Conservation (phyloP, 805 yeast genomes). For the Candida glaebosa region DNA sequence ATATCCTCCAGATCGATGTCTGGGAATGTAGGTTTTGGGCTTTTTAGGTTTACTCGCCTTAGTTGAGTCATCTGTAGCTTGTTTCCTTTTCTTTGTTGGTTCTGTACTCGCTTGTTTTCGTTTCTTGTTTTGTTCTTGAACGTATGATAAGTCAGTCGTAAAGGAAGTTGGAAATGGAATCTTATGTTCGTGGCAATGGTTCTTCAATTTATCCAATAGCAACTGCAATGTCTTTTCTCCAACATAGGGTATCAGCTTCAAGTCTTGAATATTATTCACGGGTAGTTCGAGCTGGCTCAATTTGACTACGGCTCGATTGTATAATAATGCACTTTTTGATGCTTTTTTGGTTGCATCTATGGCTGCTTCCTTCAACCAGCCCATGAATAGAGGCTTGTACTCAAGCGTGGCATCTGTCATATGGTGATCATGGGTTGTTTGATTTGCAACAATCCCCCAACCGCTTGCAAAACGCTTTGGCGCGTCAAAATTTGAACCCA, state of each 20-base stretch:
- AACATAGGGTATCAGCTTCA: constrained; percentile 58
- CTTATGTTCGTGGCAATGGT: constrained; percentile 57
- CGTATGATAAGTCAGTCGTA: constrained; percentile 3
- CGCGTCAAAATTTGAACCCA: not conserved
- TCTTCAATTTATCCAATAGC: constrained; percentile 44
- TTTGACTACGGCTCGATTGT: constrained; percentile 53
- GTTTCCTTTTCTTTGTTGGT: no score
- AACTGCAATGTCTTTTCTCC: constrained; percentile 66
- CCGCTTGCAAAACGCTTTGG: no score
- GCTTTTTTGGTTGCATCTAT: constrained; percentile 44
- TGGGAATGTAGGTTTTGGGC: constrained; percentile 57
- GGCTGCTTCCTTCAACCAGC: constrained; percentile 58
- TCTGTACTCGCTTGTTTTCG: constrained; percentile 1
- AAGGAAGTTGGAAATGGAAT: constrained; percentile 41
- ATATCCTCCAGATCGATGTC: constrained; percentile 76
- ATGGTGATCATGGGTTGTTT: not conserved
- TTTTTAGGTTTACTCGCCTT: constrained; percentile 8
- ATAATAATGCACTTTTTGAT: constrained; percentile 50
- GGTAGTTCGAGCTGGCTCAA: constrained; percentile 42
- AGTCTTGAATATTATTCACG: constrained; percentile 54
- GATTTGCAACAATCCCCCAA: no score
- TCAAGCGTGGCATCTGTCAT: constrained; percentile 20
- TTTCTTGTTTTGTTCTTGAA: constrained; percentile 10
- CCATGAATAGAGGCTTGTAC: constrained; percentile 48
- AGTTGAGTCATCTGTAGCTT: not conserved